Conservation (phyloP, 495 filamentous ascomycete species). For the Hapsidospora chrysogenum region DNA sequence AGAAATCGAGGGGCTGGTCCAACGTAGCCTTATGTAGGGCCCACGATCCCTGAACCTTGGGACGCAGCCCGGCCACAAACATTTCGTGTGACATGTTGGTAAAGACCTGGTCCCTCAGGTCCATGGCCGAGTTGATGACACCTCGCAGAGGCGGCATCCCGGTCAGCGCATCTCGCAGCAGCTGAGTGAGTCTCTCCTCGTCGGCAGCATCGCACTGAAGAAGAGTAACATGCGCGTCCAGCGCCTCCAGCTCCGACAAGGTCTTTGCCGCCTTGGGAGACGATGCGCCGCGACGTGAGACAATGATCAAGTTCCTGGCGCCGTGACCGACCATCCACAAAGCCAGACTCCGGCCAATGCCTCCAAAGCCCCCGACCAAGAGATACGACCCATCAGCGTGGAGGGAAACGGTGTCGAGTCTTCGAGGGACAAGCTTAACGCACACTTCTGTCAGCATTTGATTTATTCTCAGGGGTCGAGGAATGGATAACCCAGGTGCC, state of each 20-base stretch:
- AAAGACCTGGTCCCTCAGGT: constrained; percentile 30
- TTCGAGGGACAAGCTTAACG: no score
- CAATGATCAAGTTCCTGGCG: constrained; percentile 32
- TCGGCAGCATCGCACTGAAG: constrained; percentile 24
- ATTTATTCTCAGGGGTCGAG: no score
- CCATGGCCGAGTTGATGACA: constrained; percentile 31
- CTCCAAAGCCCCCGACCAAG: constrained; percentile 38
- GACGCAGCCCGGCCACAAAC: constrained; percentile 13
- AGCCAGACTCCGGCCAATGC: constrained; percentile 36
- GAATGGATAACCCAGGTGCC: no score
- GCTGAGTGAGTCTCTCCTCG: constrained; percentile 1
- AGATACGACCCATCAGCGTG: constrained; percentile 30
- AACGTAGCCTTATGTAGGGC: constrained; percentile 31
- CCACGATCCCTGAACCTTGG: constrained; percentile 27
- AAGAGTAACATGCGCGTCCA: constrained; percentile 11
- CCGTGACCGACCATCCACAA: constrained; percentile 36
- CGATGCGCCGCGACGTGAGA: constrained; percentile 29
- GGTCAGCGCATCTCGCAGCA: constrained; percentile 9
- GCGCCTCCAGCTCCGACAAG: constrained; percentile 10
- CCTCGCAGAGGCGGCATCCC: constrained; percentile 35
- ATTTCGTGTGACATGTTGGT: constrained; percentile 24
- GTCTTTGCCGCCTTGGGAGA: constrained; percentile 5
- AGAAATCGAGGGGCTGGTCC: constrained; percentile 34
- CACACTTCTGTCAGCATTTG: no score
- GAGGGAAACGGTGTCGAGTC: no score